Conservation (phyloP, 495 filamentous ascomycete species). For the Schizothecium vesticola region DNA sequence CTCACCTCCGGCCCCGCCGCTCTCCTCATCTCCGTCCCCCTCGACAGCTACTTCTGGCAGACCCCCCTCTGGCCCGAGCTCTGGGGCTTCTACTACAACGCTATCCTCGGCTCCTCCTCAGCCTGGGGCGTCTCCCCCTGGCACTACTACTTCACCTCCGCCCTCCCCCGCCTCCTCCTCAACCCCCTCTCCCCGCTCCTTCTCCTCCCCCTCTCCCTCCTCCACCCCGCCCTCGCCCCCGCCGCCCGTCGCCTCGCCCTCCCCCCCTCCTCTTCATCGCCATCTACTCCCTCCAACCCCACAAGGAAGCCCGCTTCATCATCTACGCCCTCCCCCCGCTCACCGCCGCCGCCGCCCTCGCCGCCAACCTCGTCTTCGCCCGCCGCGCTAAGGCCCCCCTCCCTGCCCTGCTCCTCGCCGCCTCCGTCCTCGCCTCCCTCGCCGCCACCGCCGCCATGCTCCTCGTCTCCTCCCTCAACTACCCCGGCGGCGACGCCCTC, state of each 20-base stretch:
- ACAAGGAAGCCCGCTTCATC: slow-evolving; percentile 97
- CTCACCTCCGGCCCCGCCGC: slow-evolving; percentile 56
- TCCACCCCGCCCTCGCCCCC: slow-evolving; percentile 39
- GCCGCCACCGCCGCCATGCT: slow-evolving; percentile 58
- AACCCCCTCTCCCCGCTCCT: slow-evolving; percentile 63
- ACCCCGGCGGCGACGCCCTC: slow-evolving; percentile 76
- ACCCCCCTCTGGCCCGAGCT: slow-evolving; percentile 85
- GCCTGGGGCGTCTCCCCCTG: slow-evolving; percentile 85
- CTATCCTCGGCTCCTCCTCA: slow-evolving; percentile 66
- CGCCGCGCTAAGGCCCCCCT: slow-evolving; percentile 59
- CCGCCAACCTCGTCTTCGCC: slow-evolving; percentile 68
- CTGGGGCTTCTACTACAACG: slow-evolving; percentile 86
- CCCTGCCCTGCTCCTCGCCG: slow-evolving; percentile 49
- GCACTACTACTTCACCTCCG: slow-evolving; percentile 76
- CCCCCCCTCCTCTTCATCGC: slow-evolving; percentile 66
- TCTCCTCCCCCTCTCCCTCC: slow-evolving; percentile 61
- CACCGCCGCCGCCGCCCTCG: slow-evolving; percentile 70
- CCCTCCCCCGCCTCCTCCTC: slow-evolving; percentile 75
- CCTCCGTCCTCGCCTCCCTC: slow-evolving; percentile 56
- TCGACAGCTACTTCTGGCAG: slow-evolving; percentile 95
- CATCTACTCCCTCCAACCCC: slow-evolving; percentile 78
- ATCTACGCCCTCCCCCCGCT: slow-evolving; percentile 78
- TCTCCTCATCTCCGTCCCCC: slow-evolving; percentile 57
- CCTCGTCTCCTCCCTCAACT: slow-evolving; percentile 71
- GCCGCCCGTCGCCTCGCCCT: slow-evolving; percentile 51